Conservation (phyloP, 345 rosid genomes). For the Rhodamnia argentea region DNA sequence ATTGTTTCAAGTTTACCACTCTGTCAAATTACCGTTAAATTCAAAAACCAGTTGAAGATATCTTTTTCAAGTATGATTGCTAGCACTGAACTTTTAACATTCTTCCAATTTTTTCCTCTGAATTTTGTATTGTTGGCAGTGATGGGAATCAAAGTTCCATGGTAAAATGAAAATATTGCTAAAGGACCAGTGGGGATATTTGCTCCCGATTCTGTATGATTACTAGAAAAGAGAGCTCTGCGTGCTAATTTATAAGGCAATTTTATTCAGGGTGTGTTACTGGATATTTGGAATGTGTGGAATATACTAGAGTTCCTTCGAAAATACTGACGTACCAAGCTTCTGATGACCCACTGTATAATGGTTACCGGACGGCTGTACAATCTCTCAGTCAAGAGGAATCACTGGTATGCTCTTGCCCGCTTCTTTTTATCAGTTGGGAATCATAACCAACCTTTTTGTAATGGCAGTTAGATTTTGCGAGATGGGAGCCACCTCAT, state of each 20-base stretch:
- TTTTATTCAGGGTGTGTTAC: slow-evolving; percentile 54
- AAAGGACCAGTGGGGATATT: background rate
- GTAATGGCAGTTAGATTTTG: slow-evolving; percentile 49
- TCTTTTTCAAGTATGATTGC: background rate
- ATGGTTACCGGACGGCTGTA: slow-evolving; percentile 75
- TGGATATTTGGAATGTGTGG: slow-evolving; percentile 68
- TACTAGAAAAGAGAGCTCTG: background rate
- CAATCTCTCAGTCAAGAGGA: slow-evolving; percentile 87
- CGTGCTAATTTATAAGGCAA: background rate
- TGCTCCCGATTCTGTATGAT: background rate
- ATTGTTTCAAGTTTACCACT: background rate
- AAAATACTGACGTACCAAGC: slow-evolving; percentile 86
- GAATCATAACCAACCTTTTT: background rate
- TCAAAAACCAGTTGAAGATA: background rate
- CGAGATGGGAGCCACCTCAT: slow-evolving; percentile 92
- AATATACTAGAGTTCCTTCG: slow-evolving; percentile 77
- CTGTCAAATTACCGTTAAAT: background rate
- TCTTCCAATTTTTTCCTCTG: background rate
- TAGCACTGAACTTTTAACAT: background rate
- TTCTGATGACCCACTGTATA: slow-evolving; percentile 71
- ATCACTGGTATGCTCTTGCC: slow-evolving; percentile 28
- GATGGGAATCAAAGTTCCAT: background rate
- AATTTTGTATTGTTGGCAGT: background rate
- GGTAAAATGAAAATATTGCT: background rate
- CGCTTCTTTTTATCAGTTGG: background rate